Conservation (phyloP, 305 asterid genomes). For the Fraxinus sp. region DNA sequence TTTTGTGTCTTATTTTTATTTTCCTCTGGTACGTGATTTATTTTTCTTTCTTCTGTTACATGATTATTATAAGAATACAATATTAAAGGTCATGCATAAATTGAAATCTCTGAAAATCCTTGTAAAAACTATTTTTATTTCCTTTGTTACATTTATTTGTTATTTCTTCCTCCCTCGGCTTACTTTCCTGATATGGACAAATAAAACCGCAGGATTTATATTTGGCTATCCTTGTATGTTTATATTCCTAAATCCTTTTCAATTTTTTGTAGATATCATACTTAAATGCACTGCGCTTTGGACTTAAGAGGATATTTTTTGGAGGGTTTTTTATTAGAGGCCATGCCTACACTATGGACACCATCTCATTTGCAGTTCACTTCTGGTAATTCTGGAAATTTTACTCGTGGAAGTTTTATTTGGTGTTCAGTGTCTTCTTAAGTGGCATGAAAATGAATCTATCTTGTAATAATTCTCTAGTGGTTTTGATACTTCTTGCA, state of each 20-base stretch:
- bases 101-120: neutral
- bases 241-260: constrained; percentile 16
- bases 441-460: neutral
- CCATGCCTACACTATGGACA: constrained; percentile 99
- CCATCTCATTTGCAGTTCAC: constrained; percentile 94
- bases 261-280: constrained; percentile 66
- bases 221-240: neutral
- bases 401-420: neutral
- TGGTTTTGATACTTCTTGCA: constrained; percentile 12
- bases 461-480: constrained; percentile 7
- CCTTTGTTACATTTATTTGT: neutral
- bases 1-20: neutral
- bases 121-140: neutral
- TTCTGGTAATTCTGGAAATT: constrained; percentile 60
- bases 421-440: neutral
- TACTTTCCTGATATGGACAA: neutral
- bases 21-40: neutral
- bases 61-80: neutral
- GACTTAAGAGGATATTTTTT: constrained; percentile 91
- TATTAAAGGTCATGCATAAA: neutral
- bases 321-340: constrained; percentile 99
- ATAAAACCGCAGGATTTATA: neutral
- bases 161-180: neutral
- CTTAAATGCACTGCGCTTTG: constrained; percentile 88
- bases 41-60: neutral